Percentiles rank a stretch among this genome's conserved stretches.
phyloP scores from a whole-genome alignment of 2,329 filamentous ascomycete species.

The Penicillium palitans region DNA sequence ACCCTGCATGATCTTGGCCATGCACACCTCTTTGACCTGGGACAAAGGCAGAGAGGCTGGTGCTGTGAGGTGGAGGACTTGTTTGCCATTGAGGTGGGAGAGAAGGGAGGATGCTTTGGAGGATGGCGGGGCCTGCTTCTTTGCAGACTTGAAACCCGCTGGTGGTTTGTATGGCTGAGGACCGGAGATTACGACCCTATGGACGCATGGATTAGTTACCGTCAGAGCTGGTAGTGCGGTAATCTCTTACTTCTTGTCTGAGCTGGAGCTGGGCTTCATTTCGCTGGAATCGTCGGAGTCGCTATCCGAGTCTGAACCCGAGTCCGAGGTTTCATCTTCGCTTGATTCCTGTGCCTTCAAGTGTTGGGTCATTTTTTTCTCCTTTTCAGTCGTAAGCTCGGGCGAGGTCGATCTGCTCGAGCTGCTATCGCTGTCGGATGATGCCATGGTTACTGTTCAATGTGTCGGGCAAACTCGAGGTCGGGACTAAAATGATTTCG shows the following conservation, averaged over 20 bases:
- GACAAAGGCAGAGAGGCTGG: conserved; percentile 47
- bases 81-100: conserved; percentile 45
- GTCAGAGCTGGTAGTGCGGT: too few species aligned
- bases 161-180: conserved; percentile 45
- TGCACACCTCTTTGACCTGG: conserved; percentile 47
- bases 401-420: conserved; percentile 31
- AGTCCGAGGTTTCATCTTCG: conserved; percentile 21
- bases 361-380: conserved; percentile 22
- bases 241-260: conserved; percentile 21
- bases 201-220: conserved; percentile 4
- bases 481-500: conserved; percentile 1
- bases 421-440: conserved; percentile 29
- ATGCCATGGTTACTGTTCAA: conserved; percentile 21
- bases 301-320: conserved; percentile 21
- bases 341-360: conserved; percentile 23
- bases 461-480: conserved; percentile 2
- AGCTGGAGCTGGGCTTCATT: conserved; percentile 20
- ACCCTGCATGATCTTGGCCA: conserved; percentile 43
- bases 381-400: conserved; percentile 25
- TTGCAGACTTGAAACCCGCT: conserved; percentile 43
- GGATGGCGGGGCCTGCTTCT: conserved; percentile 34
- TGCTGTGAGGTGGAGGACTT: conserved; percentile 51
- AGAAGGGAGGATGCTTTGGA: conserved; percentile 37
- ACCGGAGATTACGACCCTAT: conserved; percentile 26
- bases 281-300: conserved; percentile 21